A percentile compares a stretch with the other conserved stretches of the same genome.
Conservation (phyloP, 768 basidiomycete genomes). For the Obba rivulosa region DNA sequence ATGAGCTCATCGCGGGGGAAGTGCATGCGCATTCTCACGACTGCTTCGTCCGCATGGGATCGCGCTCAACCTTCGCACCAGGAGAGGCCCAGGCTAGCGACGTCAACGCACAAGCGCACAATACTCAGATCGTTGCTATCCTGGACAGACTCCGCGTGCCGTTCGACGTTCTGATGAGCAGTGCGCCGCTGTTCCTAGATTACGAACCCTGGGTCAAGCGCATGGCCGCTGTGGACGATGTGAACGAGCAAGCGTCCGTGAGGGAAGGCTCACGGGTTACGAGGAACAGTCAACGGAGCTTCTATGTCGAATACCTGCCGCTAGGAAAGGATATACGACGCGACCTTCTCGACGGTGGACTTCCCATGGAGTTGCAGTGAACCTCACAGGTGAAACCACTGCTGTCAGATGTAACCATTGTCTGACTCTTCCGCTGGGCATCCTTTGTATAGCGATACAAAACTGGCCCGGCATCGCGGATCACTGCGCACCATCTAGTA, state of each 20-base stretch:
- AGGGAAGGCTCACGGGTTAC: constrained; percentile 10
- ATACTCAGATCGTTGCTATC: constrained; percentile 6
- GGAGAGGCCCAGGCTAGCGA: background rate
- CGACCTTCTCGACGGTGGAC: too few species aligned
- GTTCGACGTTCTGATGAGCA: constrained; percentile 5
- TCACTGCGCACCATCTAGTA: too few species aligned
- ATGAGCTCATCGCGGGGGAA: constrained; percentile 4
- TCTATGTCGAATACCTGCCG: background rate
- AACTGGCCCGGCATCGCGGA: too few species aligned
- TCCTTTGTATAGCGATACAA: too few species aligned
- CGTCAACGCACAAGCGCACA: background rate
- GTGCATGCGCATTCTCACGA: constrained; percentile 1
- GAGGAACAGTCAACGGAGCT: constrained; percentile 13
- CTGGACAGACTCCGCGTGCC: constrained; percentile 9
- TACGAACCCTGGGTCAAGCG: constrained; percentile 14
- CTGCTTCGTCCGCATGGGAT: background rate
- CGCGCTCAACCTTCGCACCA: background rate
- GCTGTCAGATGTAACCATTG: too few species aligned
- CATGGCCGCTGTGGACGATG: constrained; percentile 14
- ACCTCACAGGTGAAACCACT: too few species aligned
- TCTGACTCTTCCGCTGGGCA: too few species aligned
- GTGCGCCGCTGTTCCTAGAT: constrained; percentile 8
- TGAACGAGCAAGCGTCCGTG: constrained; percentile 1
- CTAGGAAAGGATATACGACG: too few species aligned
- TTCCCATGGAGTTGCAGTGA: too few species aligned